Conservation (phyloP, 345 rosid genomes). For the Pistacia atlantica region DNA sequence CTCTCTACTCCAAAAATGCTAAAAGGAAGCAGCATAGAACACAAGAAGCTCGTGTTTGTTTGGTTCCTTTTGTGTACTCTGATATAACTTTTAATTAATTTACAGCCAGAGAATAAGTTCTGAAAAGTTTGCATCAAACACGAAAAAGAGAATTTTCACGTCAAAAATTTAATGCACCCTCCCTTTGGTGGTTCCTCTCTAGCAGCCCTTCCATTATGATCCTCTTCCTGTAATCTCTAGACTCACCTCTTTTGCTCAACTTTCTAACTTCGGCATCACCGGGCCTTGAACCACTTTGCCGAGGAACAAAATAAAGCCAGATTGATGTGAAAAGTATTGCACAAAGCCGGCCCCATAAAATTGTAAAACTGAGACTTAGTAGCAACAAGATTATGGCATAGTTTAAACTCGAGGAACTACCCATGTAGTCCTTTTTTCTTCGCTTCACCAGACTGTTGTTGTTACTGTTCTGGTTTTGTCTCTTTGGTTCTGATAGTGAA, state of each 20-base stretch:
- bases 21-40: not conserved
- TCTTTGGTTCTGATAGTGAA: conserved; percentile 16
- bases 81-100: conserved; percentile 4
- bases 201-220: conserved; percentile 38
- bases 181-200: conserved; percentile 27
- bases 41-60: not conserved
- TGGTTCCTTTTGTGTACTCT: not conserved
- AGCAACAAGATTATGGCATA: conserved; percentile 22
- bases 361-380: conserved; percentile 28
- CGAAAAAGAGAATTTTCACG: conserved; percentile 28
- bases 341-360: conserved; percentile 41
- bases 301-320: conserved; percentile 31
- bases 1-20: not conserved
- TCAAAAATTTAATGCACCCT: conserved; percentile 28
- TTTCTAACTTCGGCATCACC: not conserved
- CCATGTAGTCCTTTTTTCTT: not conserved
- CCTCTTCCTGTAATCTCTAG: conserved; percentile 22
- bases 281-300: conserved; percentile 2
- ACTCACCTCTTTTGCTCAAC: not conserved
- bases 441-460: conserved; percentile 1
- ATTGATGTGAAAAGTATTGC: conserved; percentile 43
- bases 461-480: not conserved
- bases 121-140: conserved; percentile 10
- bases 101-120: not conserved
- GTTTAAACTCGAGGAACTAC: not conserved